phyloP scores from a whole-genome alignment of 2,329 filamentous ascomycete genomes.

The Rugonectria rugulosa region DNA sequence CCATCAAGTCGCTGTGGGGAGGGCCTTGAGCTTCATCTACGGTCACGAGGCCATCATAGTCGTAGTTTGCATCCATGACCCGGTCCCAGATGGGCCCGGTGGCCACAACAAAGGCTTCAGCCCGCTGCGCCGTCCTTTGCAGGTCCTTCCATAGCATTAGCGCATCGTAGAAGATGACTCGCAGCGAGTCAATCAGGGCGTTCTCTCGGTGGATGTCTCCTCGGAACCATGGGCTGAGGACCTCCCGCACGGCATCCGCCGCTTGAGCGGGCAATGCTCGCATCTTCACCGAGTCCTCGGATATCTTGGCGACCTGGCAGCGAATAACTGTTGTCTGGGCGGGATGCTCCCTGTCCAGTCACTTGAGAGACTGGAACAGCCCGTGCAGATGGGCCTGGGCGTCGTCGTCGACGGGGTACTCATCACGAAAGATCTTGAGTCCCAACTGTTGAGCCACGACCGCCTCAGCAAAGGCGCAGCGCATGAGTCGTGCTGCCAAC shows the following conservation, averaged over 20 bases:
- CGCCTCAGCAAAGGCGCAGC: slow-evolving; percentile 7
- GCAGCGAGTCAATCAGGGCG: not conserved
- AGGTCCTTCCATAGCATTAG: not conserved
- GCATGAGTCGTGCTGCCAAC: not conserved
- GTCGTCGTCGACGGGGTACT: not conserved
- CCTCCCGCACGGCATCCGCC: not conserved
- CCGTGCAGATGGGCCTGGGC: not conserved
- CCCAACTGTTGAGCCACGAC: not conserved
- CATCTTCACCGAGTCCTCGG: not conserved
- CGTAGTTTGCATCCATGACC: not conserved
- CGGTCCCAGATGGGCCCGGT: not conserved
- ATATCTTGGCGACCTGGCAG: slow-evolving; percentile 1
- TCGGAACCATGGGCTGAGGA: not conserved
- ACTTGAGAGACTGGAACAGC: not conserved
- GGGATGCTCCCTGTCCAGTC: slow-evolving; percentile 3
- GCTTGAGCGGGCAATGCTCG: not conserved
- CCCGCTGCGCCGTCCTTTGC: not conserved
- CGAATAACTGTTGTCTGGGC: not conserved
- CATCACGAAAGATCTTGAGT: not conserved
- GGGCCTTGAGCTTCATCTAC: not conserved
- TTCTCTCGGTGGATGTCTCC: not conserved
- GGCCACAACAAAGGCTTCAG: not conserved
- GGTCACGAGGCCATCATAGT: not conserved
- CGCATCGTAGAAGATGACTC: not conserved
- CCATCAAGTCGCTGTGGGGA: not conserved